Base-by-base conservation (phyloP, 1,139 yeast genomes). In the Kurtzmaniella quercitrusa region DNA sequence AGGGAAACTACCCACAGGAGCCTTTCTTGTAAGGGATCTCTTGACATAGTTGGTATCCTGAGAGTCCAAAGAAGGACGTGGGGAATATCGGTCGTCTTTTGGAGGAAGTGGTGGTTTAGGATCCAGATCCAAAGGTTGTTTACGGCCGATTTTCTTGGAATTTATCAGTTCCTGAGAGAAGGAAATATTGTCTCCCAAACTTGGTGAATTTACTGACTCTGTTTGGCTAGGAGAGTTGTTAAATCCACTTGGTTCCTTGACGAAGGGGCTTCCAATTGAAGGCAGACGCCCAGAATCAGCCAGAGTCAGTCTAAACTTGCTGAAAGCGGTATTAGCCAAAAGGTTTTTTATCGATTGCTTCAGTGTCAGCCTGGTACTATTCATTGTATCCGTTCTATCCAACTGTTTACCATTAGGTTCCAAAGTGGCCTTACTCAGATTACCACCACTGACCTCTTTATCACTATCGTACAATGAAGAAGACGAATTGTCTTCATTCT, bases 261-360 rank as follows among this genome's bases (percentile, higher is more conserved):
- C 15, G 33, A 28, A 28, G 6, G 33, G 33, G 15, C 33, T 28
- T 14, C 15, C 12, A 28, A 11, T 11, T 5, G 33, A 28, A n/a
- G 33, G 33, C 43, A 12, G 21, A 4, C 35, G 12, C 6, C 22
- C 19, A 16, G 17, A 41, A 2, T 42, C 45, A 28, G 36, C 35
- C 17, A 54, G 46, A 9, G 54, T 45, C 3, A 57, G 48, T 49
- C 74, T 61, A 41, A 71, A 68, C 42, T 66, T 68, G 49, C 57
- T 69, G 52, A 68, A 71, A 1, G 73, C 76, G 1, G 77, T 71
- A 44, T 71, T 71, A 33, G 68, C 64, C 0, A 64, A 64, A 43
- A 68, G 57, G 2, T 70, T 63, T 40, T 62, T 63, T 26, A 63
- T 55, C 0, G 63, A 49, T 1, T 52, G 50, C 36, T 55, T 26